phyloP scores from a whole-genome alignment of 2,329 filamentous ascomycete genomes.

The Apiospora marii region DNA sequence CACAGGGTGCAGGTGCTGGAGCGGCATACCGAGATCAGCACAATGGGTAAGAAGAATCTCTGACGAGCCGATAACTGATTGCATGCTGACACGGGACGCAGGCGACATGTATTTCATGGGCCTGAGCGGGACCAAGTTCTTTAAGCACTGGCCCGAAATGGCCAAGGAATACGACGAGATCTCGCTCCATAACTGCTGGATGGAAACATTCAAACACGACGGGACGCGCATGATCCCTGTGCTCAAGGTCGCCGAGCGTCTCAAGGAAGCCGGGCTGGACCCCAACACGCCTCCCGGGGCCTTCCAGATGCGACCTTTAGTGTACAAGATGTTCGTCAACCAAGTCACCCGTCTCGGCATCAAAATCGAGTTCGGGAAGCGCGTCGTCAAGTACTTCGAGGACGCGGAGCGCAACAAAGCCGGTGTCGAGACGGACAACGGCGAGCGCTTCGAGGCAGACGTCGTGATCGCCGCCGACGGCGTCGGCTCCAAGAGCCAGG shows the following conservation, averaged over 20 bases:
- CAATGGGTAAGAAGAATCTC: not conserved
- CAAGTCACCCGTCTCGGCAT: constrained; percentile 57
- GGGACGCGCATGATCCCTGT: constrained; percentile 57
- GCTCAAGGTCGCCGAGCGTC: constrained; percentile 57
- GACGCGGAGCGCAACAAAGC: constrained; percentile 48
- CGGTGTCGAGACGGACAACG: constrained; percentile 56
- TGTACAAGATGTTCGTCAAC: constrained; percentile 62
- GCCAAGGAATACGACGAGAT: constrained; percentile 57
- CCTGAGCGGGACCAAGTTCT: constrained; percentile 61
- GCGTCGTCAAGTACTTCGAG: constrained; percentile 59
- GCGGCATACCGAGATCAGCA: constrained; percentile 5
- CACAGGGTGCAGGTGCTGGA: constrained; percentile 22
- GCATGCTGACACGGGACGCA: constrained; percentile 31
- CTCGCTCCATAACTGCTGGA: constrained; percentile 62
- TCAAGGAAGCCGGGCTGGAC: constrained; percentile 47
- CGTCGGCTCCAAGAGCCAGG: constrained; percentile 15
- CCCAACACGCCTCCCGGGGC: constrained; percentile 58
- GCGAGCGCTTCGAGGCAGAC: constrained; percentile 48
- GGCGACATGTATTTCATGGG: constrained; percentile 69
- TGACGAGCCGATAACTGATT: not conserved
- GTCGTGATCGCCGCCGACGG: constrained; percentile 24
- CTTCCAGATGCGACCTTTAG: constrained; percentile 63
- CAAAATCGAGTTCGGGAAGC: constrained; percentile 54
- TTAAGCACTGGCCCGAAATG: constrained; percentile 63
- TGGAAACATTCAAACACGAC: constrained; percentile 62